Evolutionary conservation across 179 eudicot genomes (phyloP).

Genomic region (Sideroxylon spinosum): DNA sequence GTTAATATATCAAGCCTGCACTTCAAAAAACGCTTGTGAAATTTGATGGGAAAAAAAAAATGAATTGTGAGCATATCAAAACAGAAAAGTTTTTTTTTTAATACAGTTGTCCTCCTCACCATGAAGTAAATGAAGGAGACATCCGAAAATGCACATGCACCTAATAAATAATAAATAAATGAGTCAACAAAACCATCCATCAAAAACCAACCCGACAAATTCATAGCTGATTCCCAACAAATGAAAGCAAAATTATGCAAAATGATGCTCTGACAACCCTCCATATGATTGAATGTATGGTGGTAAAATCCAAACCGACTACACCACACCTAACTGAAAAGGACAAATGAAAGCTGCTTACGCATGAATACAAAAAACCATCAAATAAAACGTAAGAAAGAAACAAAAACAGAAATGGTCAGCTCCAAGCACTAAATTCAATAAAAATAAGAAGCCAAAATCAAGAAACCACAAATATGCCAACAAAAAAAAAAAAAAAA

Average conservation of each 20-base stretch:
- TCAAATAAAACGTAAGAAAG: not conserved
- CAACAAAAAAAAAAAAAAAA: not conserved
- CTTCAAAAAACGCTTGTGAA: not conserved
- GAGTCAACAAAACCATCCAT: not conserved
- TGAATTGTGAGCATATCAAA: not conserved
- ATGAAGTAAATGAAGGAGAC: not conserved
- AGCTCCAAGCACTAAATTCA: not conserved
- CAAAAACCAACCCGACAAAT: slow-evolving; percentile 10
- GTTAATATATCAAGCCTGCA: not conserved
- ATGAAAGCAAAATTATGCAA: not conserved
- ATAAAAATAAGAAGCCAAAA: not conserved
- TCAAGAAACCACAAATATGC: not conserved
- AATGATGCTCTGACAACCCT: not conserved
- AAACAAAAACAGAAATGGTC: not conserved
- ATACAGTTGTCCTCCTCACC: not conserved
- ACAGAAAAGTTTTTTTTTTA: not conserved
- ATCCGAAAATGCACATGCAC: not conserved
- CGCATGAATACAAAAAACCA: not conserved
- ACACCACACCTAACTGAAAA: not conserved
- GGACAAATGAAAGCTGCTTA: not conserved
- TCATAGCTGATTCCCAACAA: slow-evolving; percentile 13
- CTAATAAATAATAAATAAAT: not conserved
- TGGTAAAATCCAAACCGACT: not conserved
- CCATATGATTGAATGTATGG: not conserved
- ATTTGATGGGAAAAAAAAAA: not conserved